Evolutionary conservation across 345 rosid species (phyloP), one percentile per base, ranked within the genome.

Genomic region (Gossypium bickii): DNA sequence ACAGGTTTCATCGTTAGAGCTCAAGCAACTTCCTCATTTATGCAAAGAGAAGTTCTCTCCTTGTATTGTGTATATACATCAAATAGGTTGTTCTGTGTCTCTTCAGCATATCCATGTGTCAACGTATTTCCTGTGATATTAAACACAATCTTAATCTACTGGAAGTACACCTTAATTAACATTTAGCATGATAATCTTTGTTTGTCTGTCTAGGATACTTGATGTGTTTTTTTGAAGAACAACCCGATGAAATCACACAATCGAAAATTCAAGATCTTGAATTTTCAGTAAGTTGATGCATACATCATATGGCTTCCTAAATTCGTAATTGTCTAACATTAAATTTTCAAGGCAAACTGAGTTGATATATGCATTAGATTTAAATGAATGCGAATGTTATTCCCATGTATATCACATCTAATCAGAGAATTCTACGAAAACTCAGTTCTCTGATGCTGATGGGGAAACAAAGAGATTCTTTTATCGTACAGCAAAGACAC

Each of bases 401-500:
- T 49, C 41, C 44, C 29, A 9, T 38, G 18, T 66, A 16, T 34
- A 3, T 15, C 12, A 2, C 45, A 47, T 56, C 65, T 80, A 43
- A 69, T 51, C 29, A 13, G 69, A 73, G 76, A 73, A 27, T 69
- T 47, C 43, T 63, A 16, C 77, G 47, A 22, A 73, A 76, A 68
- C 63, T 81, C 80, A 94, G 98, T 92, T 94, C 78, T 84, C 92
- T 6, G 93, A 94, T 79, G 70, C 67, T 72, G 96, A 88, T 80
- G 96, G 87, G 68, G 93, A 90, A 83, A 86, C 81, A 74, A 81
- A 79, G 82, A 86, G 90, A 79, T 94, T 83, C 79, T 92, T 91
- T 81, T 92, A 94, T 83, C 98, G 79, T 71, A 92, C 97, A 18
- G 83, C 95, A 47, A 94, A 91, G 87, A 92, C 98, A 73, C 81